These are phyloP conservation scores for Scheffersomyces coipomensis DNA, from an alignment of 805 yeast genomes.

Conservation along the genomic window DNA sequence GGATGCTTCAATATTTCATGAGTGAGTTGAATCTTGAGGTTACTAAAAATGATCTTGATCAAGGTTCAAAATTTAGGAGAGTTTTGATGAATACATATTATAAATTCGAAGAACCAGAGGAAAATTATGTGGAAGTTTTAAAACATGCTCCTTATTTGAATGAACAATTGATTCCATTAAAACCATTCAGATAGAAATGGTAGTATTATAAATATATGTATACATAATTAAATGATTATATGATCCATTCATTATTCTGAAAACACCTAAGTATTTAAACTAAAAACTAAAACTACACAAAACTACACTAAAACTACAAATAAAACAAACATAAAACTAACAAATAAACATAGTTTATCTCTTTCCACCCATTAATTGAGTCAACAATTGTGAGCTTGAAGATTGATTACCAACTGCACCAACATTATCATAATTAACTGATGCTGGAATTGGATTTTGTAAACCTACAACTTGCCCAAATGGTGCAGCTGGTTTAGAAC, in stretches of 20 bases:
- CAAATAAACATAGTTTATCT: conserved; percentile 25
- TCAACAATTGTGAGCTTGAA: conserved; percentile 76
- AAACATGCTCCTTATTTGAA: neutral
- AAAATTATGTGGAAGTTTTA: conserved; percentile 5
- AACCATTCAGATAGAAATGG: no score
- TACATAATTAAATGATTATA: neutral
- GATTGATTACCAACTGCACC: conserved; percentile 27
- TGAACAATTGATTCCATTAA: neutral
- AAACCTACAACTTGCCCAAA: conserved; percentile 4
- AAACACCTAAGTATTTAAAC: no score
- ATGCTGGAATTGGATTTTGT: conserved; percentile 7
- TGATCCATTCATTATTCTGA: no score
- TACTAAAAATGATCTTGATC: conserved; percentile 8
- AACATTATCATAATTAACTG: conserved; percentile 8
- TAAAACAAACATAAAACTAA: neutral
- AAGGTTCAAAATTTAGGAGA: conserved; percentile 13
- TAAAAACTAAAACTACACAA: neutral
- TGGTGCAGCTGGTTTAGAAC: conserved; percentile 5
- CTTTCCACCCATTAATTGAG: conserved; percentile 82
- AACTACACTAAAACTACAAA: neutral
- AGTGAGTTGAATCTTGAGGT: conserved; percentile 4
- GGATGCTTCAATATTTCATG: conserved; percentile 1
- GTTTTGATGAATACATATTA: conserved; percentile 14
- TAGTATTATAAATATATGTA: no score
- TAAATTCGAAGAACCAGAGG: conserved; percentile 12